phyloP scores from a whole-genome alignment of 2,329 filamentous ascomycete genomes.

The Tolypocladium tropicale region DNA sequence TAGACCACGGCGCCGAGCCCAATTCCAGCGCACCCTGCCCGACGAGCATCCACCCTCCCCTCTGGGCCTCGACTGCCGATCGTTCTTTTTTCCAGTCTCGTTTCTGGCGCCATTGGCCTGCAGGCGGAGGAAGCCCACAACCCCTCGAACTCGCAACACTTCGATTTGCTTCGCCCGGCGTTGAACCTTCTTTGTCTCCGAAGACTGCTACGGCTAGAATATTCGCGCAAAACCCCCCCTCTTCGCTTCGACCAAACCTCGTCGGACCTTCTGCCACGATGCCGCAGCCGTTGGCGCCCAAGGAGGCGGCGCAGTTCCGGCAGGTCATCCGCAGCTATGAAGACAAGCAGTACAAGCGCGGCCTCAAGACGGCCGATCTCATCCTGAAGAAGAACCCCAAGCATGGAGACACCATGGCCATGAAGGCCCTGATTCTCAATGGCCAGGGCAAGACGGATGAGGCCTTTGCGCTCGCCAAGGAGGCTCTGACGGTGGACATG shows the following conservation, averaged over 20 bases:
- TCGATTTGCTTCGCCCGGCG: neutral
- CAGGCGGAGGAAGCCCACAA: neutral
- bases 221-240: neutral
- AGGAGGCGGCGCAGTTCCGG: constrained; percentile 89
- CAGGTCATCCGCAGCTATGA: constrained; percentile 95
- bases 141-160: neutral
- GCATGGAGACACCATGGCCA: constrained; percentile 96
- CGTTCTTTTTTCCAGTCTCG: neutral
- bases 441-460: constrained; percentile 86
- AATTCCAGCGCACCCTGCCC: neutral
- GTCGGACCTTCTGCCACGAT: constrained; percentile 28
- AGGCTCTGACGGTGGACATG: constrained; percentile 91
- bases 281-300: constrained; percentile 68
- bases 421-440: constrained; percentile 97
- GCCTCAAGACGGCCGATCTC: constrained; percentile 90
- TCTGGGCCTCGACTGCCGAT: neutral
- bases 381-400: constrained; percentile 91
- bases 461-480: constrained; percentile 86
- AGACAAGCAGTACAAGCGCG: constrained; percentile 93
- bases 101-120: neutral
- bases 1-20: neutral
- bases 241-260: neutral
- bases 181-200: neutral
- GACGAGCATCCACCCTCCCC: neutral
- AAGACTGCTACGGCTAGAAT: neutral